Evolutionary conservation across 1,284 basidiomycete species (phyloP).

Genomic region (Veloporphyrellus conicus): DNA sequence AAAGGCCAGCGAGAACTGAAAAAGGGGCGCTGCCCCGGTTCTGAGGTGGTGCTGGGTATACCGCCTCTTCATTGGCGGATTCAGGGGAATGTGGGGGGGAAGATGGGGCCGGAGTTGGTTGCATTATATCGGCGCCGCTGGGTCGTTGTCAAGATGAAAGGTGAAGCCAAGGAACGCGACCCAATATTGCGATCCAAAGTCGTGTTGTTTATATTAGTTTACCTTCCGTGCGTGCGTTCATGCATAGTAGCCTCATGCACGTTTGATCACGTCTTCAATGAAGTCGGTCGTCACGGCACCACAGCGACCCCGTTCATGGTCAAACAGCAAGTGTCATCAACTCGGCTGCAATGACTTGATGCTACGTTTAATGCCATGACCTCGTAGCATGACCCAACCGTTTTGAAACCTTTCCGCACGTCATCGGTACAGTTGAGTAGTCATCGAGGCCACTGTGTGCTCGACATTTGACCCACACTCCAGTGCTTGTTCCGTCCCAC

Average conservation of each 20-base stretch:
- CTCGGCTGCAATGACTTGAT: conserved; percentile 97
- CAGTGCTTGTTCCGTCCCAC: conserved; percentile 95
- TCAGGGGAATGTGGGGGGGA: conserved; percentile 31
- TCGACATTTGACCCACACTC: conserved; percentile 88
- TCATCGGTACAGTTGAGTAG: conserved; percentile 95
- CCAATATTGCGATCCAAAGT: no score
- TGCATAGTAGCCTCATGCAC: no score
- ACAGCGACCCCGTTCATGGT: conserved; percentile 96
- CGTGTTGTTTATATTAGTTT: no score
- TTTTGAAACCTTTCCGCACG: conserved; percentile 97
- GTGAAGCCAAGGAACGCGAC: no score
- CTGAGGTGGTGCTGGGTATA: conserved; percentile 53
- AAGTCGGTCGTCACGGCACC: no score
- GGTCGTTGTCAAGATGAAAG: no score
- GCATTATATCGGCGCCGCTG: conserved; percentile 35
- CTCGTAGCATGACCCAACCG: conserved; percentile 99
- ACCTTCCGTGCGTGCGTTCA: no score
- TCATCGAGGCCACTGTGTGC: conserved; percentile 94
- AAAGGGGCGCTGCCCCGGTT: conserved; percentile 68
- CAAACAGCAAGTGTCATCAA: conserved; percentile 97
- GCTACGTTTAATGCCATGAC: conserved; percentile 96
- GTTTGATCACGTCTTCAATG: no score
- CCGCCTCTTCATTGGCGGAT: conserved; percentile 22
- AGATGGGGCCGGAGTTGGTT: conserved; percentile 56
- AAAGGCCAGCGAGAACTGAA: conserved; percentile 58